Evolutionary conservation across 148 eudicot genomes (phyloP).

Genomic region (Cornus kousa): DNA sequence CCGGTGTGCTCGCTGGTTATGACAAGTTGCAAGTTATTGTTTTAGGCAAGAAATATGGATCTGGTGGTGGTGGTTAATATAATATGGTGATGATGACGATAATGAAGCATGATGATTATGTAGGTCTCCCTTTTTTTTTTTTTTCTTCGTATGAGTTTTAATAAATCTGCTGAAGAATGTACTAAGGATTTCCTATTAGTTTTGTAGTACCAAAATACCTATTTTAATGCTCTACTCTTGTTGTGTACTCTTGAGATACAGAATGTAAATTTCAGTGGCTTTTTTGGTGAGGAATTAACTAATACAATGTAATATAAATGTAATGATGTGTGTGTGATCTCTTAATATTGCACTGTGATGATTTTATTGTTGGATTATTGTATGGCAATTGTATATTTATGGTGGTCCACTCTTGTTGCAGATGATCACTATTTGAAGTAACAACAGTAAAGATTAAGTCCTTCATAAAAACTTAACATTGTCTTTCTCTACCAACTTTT

Average conservation of each 20-base stretch:
- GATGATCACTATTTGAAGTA: too few species aligned
- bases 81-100: conserved; percentile 21
- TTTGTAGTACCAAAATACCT: not conserved
- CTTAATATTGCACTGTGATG: too few species aligned
- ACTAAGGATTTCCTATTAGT: not conserved
- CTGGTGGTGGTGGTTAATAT: conserved; percentile 47
- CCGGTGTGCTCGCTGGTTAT: conserved; percentile 68
- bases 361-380: too few species aligned
- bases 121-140: not conserved
- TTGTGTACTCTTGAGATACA: not conserved
- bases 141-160: not conserved
- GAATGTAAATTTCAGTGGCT: not conserved
- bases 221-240: not conserved
- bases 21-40: conserved; percentile 60
- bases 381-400: too few species aligned
- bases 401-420: too few species aligned
- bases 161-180: not conserved
- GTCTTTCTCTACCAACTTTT: too few species aligned
- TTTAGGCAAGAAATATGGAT: conserved; percentile 68
- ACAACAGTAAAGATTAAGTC: too few species aligned
- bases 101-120: not conserved
- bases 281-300: not conserved
- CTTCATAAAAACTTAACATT: too few species aligned
- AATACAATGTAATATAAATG: too few species aligned
- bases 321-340: too few species aligned